phyloP scores from a whole-genome alignment of 345 rosid species.

The Dovyalis caffra region DNA sequence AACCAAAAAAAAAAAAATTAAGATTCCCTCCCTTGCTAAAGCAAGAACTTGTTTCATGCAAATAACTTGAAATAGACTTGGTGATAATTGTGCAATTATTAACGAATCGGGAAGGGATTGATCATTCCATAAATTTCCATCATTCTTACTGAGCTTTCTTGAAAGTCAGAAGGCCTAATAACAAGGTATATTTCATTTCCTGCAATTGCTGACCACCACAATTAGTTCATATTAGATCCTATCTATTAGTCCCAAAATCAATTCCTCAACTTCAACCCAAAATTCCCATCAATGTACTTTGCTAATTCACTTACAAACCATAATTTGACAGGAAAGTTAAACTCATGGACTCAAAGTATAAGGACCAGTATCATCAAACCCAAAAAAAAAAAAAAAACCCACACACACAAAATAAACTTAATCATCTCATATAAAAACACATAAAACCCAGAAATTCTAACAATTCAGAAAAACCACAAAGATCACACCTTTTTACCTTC shows the following conservation, averaged over 20 bases:
- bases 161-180: not conserved
- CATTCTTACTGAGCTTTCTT: not conserved
- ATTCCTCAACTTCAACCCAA: no score
- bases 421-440: not conserved
- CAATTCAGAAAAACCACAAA: not conserved
- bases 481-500: slow-evolving; percentile 21
- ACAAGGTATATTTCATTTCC: not conserved
- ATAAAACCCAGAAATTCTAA: not conserved
- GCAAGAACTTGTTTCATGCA: no score
- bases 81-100: no score
- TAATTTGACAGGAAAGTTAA: no score
- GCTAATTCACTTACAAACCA: no score
- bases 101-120: no score
- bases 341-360: not conserved
- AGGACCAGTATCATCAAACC: not conserved
- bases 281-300: not conserved
- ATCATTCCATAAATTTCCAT: no score
- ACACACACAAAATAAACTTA: not conserved
- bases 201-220: no score
- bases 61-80: no score
- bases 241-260: not conserved
- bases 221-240: not conserved
- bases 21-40: no score
- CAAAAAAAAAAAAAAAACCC: no score
- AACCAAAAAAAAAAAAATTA: no score